A percentile compares a stretch with the other conserved stretches of the same genome.
Evolutionary conservation across 257 asterid species (phyloP).

Genomic region (Solanum chmielewskii): DNA sequence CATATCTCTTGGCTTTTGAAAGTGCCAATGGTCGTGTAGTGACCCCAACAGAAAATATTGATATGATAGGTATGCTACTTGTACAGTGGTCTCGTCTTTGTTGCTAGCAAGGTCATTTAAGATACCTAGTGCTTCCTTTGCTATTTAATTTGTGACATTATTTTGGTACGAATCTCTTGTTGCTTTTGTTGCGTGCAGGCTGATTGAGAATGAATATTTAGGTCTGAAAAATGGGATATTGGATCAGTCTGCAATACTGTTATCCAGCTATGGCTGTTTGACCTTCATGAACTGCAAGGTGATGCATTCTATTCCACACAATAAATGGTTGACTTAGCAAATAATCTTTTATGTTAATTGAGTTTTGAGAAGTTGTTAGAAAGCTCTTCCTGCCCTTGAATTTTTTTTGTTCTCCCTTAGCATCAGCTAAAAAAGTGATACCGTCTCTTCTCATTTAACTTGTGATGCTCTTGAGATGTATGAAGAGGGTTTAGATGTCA

Average conservation of each 20-base stretch:
- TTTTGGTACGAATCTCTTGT: background rate
- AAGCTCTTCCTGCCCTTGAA: background rate
- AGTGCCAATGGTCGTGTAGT: slow-evolving; percentile 53
- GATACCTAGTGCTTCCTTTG: background rate
- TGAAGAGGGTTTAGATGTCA: background rate
- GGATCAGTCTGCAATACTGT: slow-evolving; percentile 96
- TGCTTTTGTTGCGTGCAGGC: slow-evolving; percentile 40
- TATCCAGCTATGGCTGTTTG: slow-evolving; percentile 83
- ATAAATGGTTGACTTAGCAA: background rate
- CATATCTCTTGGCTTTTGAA: slow-evolving; percentile 91
- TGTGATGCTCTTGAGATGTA: background rate
- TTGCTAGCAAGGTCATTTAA: background rate
- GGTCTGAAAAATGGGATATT: slow-evolving; percentile 90
- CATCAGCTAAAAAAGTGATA: background rate
- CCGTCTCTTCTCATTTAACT: background rate
- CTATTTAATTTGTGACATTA: background rate
- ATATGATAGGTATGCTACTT: slow-evolving; percentile 60
- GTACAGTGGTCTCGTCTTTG: background rate
- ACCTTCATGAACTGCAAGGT: slow-evolving; percentile 96
- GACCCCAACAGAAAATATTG: slow-evolving; percentile 75
- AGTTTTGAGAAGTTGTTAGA: background rate
- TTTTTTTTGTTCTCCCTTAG: background rate
- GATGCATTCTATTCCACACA: background rate
- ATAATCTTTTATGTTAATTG: background rate
- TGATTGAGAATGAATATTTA: slow-evolving; percentile 85